A percentile compares a stretch with the other conserved stretches of the same genome.
phyloP scores from a whole-genome alignment of 1,284 basidiomycete genomes.

The Ganoderma sinense region DNA sequence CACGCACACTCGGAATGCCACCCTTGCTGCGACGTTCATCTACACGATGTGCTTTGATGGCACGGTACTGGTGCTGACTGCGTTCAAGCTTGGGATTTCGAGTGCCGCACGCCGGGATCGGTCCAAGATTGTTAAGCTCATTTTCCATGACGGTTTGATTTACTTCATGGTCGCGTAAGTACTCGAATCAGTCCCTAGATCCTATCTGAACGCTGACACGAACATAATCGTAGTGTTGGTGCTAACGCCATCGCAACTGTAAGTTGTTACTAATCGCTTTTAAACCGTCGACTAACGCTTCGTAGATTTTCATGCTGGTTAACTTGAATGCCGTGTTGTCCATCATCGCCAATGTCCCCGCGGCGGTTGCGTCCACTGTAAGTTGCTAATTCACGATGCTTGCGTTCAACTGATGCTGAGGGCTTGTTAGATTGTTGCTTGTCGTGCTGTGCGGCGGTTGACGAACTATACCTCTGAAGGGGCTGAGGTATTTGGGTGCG shows the following conservation, averaged over 20 bases:
- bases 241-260: constrained; percentile 74
- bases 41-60: constrained; percentile 43
- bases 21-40: constrained; percentile 56
- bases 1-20: constrained; percentile 58
- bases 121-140: constrained; percentile 66
- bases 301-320: constrained; percentile 72
- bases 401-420: neutral
- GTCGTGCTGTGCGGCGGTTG: constrained; percentile 71
- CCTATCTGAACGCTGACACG: neutral
- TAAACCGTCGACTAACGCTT: constrained; percentile 9
- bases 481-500: constrained; percentile 61
- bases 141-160: constrained; percentile 75
- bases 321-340: constrained; percentile 79
- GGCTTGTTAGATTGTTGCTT: constrained; percentile 67
- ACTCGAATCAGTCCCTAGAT: neutral
- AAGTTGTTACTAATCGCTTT: constrained; percentile 23
- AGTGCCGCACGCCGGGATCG: constrained; percentile 45
- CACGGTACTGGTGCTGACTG: constrained; percentile 34
- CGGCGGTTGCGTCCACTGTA: constrained; percentile 72
- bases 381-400: constrained; percentile 27
- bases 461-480: constrained; percentile 61
- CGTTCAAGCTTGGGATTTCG: constrained; percentile 56
- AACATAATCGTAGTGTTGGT: constrained; percentile 55
- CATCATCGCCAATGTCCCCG: constrained; percentile 78
- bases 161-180: constrained; percentile 79